Base-by-base conservation (phyloP, 352 stramenopile genomes). In the Pythium coloratum region DNA sequence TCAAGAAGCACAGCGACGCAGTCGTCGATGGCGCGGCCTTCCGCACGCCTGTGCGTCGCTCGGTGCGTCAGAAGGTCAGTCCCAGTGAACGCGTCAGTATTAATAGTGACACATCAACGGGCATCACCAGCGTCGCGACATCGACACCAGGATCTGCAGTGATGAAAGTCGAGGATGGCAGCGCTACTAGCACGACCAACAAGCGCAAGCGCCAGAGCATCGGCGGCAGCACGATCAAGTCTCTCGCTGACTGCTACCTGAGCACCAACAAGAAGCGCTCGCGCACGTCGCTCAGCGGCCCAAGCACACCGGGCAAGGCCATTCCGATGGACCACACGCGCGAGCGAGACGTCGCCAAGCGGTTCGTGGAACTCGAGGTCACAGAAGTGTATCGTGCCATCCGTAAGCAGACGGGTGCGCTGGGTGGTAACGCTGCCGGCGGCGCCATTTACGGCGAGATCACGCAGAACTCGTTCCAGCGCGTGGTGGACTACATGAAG, bases 381-480 rank as follows among this genome's bases (percentile, higher is more conserved):
- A 83, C 80, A 0, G 83, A 94, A 40, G 87, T 94, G 6, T 98
- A 99, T 77, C 87, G 85, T 55, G 80, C 98, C 6, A 96, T 99
- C 55, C 88, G 90, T 50, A 98, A 98, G 72, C 76, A 97, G 51
- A 99, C 96, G 0, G 96, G 97, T 13, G 91, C 85, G 47, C 85
- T 99, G 28, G 97, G 97, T 28, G 97, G 97, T 18, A 99, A 99
- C 69, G 95, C 90, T 4, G 88, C 92, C 2, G 92, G 92, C 59
- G 97, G 97, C 32, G 94, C 96, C 26, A 99, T 99, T 70, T 99
- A 99, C 73, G 97, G 97, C 18, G 97, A 99, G 77, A 92, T 99
- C 66, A 99, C 97, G 13, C 88, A 97, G 49, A 90, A 89, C 33
- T 98, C 91, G 30, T 99, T 99, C 88, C 96, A 99, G 76, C 95